Evolutionary conservation across 176 grass and related monocot genomes (phyloP).

Genomic region (Zoysia japonica): DNA sequence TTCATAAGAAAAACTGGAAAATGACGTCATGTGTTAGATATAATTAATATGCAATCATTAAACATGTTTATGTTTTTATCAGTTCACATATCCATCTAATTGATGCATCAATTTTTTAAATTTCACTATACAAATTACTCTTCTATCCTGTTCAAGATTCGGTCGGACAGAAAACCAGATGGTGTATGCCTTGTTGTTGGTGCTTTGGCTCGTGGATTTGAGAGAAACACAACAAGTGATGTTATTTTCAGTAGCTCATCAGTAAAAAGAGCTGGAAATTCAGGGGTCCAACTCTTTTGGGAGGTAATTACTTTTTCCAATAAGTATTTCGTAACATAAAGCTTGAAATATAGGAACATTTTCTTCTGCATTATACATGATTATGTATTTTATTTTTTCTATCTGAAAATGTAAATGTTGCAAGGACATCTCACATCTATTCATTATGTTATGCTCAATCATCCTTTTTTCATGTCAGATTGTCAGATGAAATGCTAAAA

Average conservation of each 20-base stretch:
- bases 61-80: constrained; percentile 16
- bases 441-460: not conserved
- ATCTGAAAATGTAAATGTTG: not conserved
- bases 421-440: not conserved
- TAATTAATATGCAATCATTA: not conserved
- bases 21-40: not conserved
- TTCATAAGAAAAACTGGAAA: not conserved
- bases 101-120: not conserved
- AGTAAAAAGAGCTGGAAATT: constrained; percentile 56
- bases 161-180: constrained; percentile 81
- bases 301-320: constrained; percentile 57
- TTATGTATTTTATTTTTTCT: not conserved
- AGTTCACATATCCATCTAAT: not conserved
- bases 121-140: constrained; percentile 32
- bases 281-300: constrained; percentile 83
- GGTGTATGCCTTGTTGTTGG: constrained; percentile 96
- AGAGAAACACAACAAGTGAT: constrained; percentile 70
- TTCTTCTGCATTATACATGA: not conserved
- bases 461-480: constrained; percentile 10
- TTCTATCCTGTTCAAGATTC: constrained; percentile 62
- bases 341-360: not conserved
- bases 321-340: constrained; percentile 12
- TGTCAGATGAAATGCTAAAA: constrained; percentile 10
- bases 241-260: constrained; percentile 87
- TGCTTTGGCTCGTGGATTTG: constrained; percentile 81